phyloP scores from a whole-genome alignment of 441 rosid genomes.

The Arabidopsis hybrid region DNA sequence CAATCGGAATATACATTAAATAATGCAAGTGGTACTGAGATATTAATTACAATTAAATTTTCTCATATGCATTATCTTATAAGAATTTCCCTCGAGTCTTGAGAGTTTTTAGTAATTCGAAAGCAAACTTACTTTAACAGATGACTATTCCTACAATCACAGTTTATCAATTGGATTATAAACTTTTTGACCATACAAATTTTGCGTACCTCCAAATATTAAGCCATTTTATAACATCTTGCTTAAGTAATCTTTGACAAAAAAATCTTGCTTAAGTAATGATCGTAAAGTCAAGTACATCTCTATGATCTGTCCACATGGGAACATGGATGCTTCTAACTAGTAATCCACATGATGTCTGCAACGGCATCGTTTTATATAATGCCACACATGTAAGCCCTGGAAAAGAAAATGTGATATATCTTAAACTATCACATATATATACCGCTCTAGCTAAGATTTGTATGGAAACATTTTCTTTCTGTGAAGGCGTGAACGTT shows the following conservation, averaged over 20 bases:
- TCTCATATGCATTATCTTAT: neutral
- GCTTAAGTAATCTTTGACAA: too few relatives aligned
- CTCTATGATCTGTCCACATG: constrained; percentile 30
- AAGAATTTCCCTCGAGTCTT: neutral
- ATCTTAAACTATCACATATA: neutral
- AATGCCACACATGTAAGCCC: constrained; percentile 17
- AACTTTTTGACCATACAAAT: neutral
- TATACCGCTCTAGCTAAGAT: too few relatives aligned
- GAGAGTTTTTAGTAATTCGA: constrained; percentile 9
- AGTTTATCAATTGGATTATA: neutral
- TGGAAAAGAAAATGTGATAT: neutral
- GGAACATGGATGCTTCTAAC: constrained; percentile 34
- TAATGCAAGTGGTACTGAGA: constrained; percentile 3
- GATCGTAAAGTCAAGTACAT: constrained; percentile 22
- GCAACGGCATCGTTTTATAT: constrained; percentile 15
- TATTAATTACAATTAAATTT: neutral
- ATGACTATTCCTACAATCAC: neutral
- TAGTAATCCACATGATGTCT: constrained; percentile 24
- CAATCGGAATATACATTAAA: neutral
- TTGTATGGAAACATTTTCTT: too few relatives aligned
- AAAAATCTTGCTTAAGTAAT: constrained; percentile 26
- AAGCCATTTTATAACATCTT: neutral
- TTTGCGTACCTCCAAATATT: neutral
- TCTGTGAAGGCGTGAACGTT: too few relatives aligned
- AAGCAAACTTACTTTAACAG: neutral